Base-by-base conservation (phyloP, 805 yeast species). In the Wickerhamomyces chaumierensis region DNA sequence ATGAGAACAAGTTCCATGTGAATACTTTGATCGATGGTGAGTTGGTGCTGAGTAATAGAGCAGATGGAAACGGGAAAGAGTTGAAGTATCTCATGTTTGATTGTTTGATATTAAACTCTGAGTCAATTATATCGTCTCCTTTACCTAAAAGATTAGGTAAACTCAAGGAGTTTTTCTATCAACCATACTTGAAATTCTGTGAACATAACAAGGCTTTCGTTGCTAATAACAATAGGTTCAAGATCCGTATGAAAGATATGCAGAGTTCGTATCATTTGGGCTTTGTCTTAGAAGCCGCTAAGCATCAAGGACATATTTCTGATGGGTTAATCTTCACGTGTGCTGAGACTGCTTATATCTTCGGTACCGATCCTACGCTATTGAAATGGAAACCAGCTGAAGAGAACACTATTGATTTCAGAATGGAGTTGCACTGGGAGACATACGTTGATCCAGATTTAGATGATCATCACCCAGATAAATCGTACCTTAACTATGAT, bases 371-470 rank as follows among this genome's bases (percentile, higher is more conserved):
- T 57, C 70, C 75, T 1, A 75, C 86, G 6, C 65, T 92, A 36
- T 62, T 92, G 39, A 92, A 94, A 60, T 92, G 99, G 99, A 92
- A 92, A 54, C 97, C 98, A 2, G 85, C 94, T 12, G 84, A 84
- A 45, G 98, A 90, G 58, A 94, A 92, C 51, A 81, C 96, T 0
- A 75, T 94, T 34, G 99, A 92, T 60, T 92, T 85, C 60, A 78
- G 78, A 54, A 58, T 92, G 42, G 67, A 68, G 27, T 58, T 86
- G 42, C 69, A 69, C 28, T 83, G 84, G 49, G 74, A 77, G 15
- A 48, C 59, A 8, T 76, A 48, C 48, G 69, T 69, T 35, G 90
- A 82, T 54, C 72, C 72, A 5, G 83, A 78, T 39, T 62, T 80
- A 21, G 58, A 63, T 20, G 63, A 65, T 33, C 73, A 75, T 39